Percentiles rank a stretch among this genome's conserved stretches.
phyloP scores from a whole-genome alignment of 2,329 filamentous ascomycete genomes.

The Fusarium chaquense region DNA sequence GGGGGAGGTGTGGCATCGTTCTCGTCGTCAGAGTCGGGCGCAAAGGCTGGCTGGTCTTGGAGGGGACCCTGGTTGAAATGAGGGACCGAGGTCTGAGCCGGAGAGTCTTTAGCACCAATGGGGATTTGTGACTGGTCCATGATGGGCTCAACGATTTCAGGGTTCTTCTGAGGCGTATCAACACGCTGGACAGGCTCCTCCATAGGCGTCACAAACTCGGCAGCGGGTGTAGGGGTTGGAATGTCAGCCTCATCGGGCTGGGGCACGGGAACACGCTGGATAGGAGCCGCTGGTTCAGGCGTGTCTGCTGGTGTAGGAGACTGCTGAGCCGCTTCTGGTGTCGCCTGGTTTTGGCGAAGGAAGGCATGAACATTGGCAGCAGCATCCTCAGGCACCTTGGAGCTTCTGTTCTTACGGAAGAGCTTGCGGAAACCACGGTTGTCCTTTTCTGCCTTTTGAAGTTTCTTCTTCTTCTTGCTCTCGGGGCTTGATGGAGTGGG shows the following conservation, averaged over 20 bases:
- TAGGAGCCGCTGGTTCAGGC: constrained; percentile 44
- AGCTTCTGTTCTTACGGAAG: constrained; percentile 72
- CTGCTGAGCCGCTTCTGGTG: constrained; percentile 38
- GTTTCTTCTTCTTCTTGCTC: constrained; percentile 60
- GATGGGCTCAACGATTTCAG: constrained; percentile 40
- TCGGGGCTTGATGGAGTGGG: constrained; percentile 57
- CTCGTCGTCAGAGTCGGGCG: constrained; percentile 68
- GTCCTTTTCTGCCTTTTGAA: constrained; percentile 65
- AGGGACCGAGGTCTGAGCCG: constrained; percentile 55
- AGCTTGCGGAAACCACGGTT: constrained; percentile 71
- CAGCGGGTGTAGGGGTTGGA: constrained; percentile 35
- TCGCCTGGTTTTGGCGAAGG: constrained; percentile 57
- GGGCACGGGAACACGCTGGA: constrained; percentile 12
- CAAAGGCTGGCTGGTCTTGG: constrained; percentile 85
- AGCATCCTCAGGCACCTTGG: constrained; percentile 68
- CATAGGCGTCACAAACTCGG: constrained; percentile 43
- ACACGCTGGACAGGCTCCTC: constrained; percentile 36
- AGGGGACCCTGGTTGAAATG: constrained; percentile 91
- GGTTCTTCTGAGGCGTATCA: constrained; percentile 42
- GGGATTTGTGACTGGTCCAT: constrained; percentile 40
- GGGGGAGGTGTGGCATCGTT: constrained; percentile 66
- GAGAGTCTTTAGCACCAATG: constrained; percentile 23
- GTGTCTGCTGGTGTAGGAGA: constrained; percentile 42
- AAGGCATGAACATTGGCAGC: constrained; percentile 64
- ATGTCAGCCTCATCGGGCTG: constrained; percentile 29